Base-by-base conservation (phyloP, 306 rosid genomes). In the Rosa lucieae region DNA sequence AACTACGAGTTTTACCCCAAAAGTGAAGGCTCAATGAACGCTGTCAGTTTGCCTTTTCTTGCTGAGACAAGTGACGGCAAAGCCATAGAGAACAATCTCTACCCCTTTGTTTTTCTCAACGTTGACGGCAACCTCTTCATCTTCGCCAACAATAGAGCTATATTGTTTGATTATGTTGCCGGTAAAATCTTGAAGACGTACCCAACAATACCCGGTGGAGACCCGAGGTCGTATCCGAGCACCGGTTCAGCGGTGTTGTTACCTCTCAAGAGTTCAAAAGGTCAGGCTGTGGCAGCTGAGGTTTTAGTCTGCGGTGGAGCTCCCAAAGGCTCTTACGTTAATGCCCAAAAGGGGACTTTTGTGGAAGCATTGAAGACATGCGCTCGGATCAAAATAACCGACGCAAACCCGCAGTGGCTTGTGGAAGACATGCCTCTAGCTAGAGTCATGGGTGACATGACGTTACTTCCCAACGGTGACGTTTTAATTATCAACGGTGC, bases 271-370 rank as follows among this genome's bases (percentile, higher is more conserved):
- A 89, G 83, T 23, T 37, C 82, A 3, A 65, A 82, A 20, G 55
- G 87, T 0, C 11, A 14, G 40, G 0, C 0, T 14, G 6, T 83
- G 1, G 85, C 76, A 58, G 91, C 91, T 6, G 97, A 92, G 76
- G 94, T 92, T 39, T 79, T 92, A 80, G 42, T 92, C 0, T 92
- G 97, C 18, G 97, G 97, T 32, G 94, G 94, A 44, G 97, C 97
- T 14, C 88, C 89, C 3, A 87, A 46, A 73, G 93, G 90, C 13
- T 75, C 94, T 15, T 84, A 0, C 40, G 11, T 9, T 3, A 21
- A 72, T 9, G 26, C 84, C 1, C 0, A 0, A 0, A 79, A 51
- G 4, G 78, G 84, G 0, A 53, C 29, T 0, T 92, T 86, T 23
- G 7, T 72, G 4, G 67, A n/a, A 12, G 88, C 94, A 4, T 69